Conservation (phyloP, 306 rosid genomes). For the Vigna hirtella region DNA sequence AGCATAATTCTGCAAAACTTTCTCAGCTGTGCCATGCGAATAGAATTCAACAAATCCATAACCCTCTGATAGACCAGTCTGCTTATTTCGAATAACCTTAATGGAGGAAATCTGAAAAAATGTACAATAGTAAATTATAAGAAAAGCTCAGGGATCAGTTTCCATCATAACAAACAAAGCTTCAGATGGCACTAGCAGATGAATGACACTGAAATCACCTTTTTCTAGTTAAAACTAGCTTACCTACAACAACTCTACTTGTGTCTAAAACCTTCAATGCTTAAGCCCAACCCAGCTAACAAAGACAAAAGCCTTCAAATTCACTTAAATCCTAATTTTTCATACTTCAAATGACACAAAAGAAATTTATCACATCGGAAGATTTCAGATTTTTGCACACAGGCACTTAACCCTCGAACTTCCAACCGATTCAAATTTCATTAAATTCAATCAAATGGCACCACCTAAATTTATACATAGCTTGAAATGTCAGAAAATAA, state of each 20-base stretch:
- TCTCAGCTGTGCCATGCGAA: constrained; percentile 83
- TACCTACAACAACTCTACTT: constrained; percentile 46
- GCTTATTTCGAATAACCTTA: constrained; percentile 95
- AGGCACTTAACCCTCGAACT: constrained; percentile 1
- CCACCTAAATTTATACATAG: constrained; percentile 3
- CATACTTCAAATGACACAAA: constrained; percentile 36
- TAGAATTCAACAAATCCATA: constrained; percentile 92
- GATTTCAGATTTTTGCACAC: constrained; percentile 11
- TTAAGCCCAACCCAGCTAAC: constrained; percentile 14
- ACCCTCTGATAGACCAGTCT: constrained; percentile 85
- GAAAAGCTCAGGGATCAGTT: constrained; percentile 6
- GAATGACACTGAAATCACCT: constrained; percentile 20
- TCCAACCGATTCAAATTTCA: background rate
- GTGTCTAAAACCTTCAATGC: constrained; percentile 9
- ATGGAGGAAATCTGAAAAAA: constrained; percentile 72
- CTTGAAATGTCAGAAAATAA: background rate
- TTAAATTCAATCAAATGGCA: background rate
- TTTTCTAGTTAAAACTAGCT: constrained; percentile 15
- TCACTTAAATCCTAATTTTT: constrained; percentile 21
- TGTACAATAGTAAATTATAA: background rate
- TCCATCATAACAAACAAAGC: constrained; percentile 2
- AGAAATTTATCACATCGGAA: constrained; percentile 13
- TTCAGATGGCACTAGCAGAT: background rate
- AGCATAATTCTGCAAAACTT: constrained; percentile 75
- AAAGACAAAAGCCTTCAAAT: background rate